phyloP scores from a whole-genome alignment of 2,329 filamentous ascomycete genomes.

The Stachybotrys echinatus region DNA sequence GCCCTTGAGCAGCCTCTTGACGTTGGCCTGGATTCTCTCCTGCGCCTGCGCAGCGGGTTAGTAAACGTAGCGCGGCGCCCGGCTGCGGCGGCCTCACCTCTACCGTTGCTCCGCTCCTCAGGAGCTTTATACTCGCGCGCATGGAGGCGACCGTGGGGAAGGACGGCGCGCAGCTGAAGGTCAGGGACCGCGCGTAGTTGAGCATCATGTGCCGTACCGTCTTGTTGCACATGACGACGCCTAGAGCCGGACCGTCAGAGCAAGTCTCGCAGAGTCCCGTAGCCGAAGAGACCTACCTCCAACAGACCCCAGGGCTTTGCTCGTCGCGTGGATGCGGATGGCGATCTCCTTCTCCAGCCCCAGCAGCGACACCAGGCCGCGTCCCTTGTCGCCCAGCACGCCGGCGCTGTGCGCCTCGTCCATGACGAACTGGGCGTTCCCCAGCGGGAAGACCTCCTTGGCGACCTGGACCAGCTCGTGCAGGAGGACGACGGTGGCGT shows the following conservation, averaged over 20 bases:
- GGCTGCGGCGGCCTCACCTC: not conserved
- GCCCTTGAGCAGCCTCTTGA: conserved; percentile 13
- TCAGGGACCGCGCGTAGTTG: not conserved
- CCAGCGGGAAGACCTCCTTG: conserved; percentile 19
- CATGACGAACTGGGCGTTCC: conserved; percentile 41
- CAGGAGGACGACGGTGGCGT: conserved; percentile 34
- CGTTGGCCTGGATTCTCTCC: conserved; percentile 8
- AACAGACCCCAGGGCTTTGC: conserved; percentile 35
- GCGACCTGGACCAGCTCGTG: conserved; percentile 25
- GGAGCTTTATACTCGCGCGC: not conserved
- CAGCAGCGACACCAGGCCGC: conserved; percentile 41
- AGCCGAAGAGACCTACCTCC: not conserved
- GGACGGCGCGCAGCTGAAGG: not conserved
- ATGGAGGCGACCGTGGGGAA: not conserved
- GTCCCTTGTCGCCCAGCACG: conserved; percentile 39
- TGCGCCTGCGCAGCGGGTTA: not conserved
- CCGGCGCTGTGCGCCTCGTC: conserved; percentile 52
- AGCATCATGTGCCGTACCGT: conserved; percentile 3
- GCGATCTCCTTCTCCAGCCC: conserved; percentile 43
- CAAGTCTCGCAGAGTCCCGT: not conserved
- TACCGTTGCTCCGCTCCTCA: not conserved
- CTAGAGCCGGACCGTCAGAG: not conserved
- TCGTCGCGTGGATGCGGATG: conserved; percentile 42
- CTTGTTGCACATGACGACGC: conserved; percentile 1
- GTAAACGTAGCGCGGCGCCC: not conserved